Conservation (phyloP, 768 basidiomycete genomes). For the Peribolospora kevripleyi region DNA sequence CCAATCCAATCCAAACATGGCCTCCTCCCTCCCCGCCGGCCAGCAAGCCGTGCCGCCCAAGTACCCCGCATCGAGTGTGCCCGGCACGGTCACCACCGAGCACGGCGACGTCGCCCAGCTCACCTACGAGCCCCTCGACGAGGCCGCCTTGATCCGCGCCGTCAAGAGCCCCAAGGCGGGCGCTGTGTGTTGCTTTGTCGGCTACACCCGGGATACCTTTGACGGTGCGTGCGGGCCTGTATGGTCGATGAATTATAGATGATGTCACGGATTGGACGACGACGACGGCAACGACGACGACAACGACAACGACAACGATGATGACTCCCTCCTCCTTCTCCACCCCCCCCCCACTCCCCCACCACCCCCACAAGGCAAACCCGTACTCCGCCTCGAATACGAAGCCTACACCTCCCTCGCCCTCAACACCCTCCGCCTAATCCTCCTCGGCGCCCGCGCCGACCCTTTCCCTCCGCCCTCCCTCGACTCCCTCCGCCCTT, state of each 20-base stretch:
- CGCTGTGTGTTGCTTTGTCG: slow-evolving; percentile 51
- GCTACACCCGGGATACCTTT: slow-evolving; percentile 66
- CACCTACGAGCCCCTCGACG: slow-evolving; percentile 36
- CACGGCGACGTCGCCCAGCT: slow-evolving; percentile 32
- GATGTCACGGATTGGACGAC: too few relatives aligned
- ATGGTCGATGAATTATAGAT: too few relatives aligned
- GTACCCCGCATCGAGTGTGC: too few relatives aligned
- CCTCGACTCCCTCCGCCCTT: background rate
- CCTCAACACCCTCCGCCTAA: slow-evolving; percentile 10
- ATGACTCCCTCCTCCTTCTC: background rate
- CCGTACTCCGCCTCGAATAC: slow-evolving; percentile 12
- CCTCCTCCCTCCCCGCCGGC: too few relatives aligned
- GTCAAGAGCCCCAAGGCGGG: slow-evolving; percentile 43
- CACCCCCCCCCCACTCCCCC: background rate
- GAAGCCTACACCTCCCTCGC: slow-evolving; percentile 15
- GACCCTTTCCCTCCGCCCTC: background rate
- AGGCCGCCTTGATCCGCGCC: slow-evolving; percentile 32
- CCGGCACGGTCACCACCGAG: slow-evolving; percentile 12
- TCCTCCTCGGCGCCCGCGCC: slow-evolving; percentile 9
- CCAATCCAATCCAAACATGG: too few relatives aligned
- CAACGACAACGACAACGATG: background rate
- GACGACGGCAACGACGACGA: too few relatives aligned
- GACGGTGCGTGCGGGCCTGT: slow-evolving; percentile 28
- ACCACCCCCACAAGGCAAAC: slow-evolving; percentile 7
- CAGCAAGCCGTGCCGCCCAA: too few relatives aligned